These are phyloP conservation scores for Metschnikowia similis DNA, from an alignment of 805 yeast species.

Conservation along the genomic window DNA sequence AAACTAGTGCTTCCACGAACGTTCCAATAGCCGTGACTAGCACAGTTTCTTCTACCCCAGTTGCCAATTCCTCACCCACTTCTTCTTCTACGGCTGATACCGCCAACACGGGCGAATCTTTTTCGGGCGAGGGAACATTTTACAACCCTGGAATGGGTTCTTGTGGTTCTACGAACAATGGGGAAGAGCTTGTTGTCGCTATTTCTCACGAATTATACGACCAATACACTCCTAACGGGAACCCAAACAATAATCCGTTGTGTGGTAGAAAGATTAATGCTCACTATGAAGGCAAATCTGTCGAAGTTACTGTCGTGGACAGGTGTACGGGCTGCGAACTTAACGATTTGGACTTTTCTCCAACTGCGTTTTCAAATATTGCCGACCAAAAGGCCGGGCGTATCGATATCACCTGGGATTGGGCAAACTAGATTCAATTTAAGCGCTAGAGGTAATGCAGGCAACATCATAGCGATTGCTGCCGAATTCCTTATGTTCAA, in stretches of 20 bases:
- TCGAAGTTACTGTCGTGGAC: slow-evolving; percentile 54
- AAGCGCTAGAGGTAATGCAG: neutral
- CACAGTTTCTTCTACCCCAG: neutral
- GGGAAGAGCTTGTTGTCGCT: slow-evolving; percentile 51
- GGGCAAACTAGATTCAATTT: slow-evolving; percentile 5
- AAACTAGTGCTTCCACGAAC: too few species aligned
- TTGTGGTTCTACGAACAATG: slow-evolving; percentile 47
- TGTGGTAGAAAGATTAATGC: slow-evolving; percentile 53
- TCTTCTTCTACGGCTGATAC: slow-evolving; percentile 3
- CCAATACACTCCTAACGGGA: slow-evolving; percentile 25
- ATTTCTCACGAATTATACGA: slow-evolving; percentile 42
- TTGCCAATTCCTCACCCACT: too few species aligned
- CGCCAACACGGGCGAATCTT: slow-evolving; percentile 14
- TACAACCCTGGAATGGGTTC: slow-evolving; percentile 48
- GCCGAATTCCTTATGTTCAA: neutral
- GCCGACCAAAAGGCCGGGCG: slow-evolving; percentile 53
- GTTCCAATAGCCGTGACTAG: neutral
- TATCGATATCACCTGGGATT: slow-evolving; percentile 51
- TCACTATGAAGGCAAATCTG: slow-evolving; percentile 45
- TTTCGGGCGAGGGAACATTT: slow-evolving; percentile 47
- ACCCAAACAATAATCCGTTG: slow-evolving; percentile 43
- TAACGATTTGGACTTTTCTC: slow-evolving; percentile 56
- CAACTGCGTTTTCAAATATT: slow-evolving; percentile 49
- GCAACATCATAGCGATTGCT: neutral
- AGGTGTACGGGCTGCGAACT: slow-evolving; percentile 51